phyloP scores from a whole-genome alignment of 305 asterid species.

The Solanum chacoense region DNA sequence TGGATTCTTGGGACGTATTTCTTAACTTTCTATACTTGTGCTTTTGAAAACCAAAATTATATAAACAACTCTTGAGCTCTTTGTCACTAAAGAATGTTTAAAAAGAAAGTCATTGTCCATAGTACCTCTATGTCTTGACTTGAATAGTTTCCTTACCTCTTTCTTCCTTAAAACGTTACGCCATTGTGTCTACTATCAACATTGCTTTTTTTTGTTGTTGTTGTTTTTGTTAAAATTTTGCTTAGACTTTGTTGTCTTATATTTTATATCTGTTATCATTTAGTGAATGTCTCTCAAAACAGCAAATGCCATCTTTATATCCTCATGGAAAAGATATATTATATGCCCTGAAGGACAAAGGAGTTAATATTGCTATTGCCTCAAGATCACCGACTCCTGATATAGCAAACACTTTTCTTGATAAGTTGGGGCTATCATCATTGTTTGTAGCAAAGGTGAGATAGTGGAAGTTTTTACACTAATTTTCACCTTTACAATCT shows the following conservation, averaged over 20 bases:
- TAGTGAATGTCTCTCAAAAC: background rate
- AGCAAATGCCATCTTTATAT: background rate
- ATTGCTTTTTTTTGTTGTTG: too few species aligned
- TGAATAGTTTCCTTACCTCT: background rate
- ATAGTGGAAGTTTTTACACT: background rate
- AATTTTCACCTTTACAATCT: background rate
- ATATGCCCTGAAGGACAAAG: background rate
- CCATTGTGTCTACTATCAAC: background rate
- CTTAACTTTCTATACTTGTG: background rate
- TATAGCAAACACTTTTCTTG: background rate
- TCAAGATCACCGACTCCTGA: background rate
- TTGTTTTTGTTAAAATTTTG: background rate
- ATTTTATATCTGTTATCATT: background rate
- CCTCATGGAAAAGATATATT: background rate
- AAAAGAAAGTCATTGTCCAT: background rate
- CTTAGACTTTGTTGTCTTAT: background rate
- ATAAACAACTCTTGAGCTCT: background rate
- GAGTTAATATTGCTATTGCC: background rate
- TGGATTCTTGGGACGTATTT: background rate
- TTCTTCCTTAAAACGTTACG: background rate
- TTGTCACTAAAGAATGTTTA: background rate
- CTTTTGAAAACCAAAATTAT: background rate
- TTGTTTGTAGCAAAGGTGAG: background rate
- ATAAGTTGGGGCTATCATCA: background rate
- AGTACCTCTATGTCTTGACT: background rate